Percentiles rank a stretch among this genome's conserved stretches.
phyloP scores from a whole-genome alignment of 1,139 yeast genomes.

The Scheffersomyces cryptocercus region DNA sequence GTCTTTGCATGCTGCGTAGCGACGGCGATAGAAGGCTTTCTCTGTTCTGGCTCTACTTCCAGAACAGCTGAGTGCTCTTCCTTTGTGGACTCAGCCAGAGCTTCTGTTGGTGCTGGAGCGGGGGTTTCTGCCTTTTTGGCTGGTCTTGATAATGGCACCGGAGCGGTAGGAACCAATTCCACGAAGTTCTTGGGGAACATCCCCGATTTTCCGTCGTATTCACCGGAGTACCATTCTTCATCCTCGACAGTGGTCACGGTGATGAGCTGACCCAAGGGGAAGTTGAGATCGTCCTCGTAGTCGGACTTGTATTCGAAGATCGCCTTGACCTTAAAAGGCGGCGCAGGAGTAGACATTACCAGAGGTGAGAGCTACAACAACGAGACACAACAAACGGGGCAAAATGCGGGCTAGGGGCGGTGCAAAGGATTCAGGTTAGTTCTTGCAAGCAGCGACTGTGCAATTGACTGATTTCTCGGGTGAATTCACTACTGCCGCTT shows the following conservation, averaged over 20 bases:
- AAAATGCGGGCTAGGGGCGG: too few species aligned
- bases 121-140: slow-evolving; percentile 1
- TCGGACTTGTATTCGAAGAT: slow-evolving; percentile 74
- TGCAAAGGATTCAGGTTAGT: too few species aligned
- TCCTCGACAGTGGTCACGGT: slow-evolving; percentile 79
- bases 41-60: slow-evolving; percentile 4
- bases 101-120: slow-evolving; percentile 2
- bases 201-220: slow-evolving; percentile 60
- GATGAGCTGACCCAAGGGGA: slow-evolving; percentile 65
- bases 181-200: slow-evolving; percentile 91
- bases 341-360: slow-evolving; percentile 12
- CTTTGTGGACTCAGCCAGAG: slow-evolving; percentile 5
- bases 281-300: slow-evolving; percentile 80
- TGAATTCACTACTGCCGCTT: too few species aligned
- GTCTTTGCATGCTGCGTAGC: neutral
- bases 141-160: slow-evolving; percentile 10
- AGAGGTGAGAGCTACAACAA: too few species aligned
- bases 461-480: too few species aligned
- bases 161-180: slow-evolving; percentile 26
- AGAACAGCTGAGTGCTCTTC: neutral
- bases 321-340: slow-evolving; percentile 74
- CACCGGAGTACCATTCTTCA: slow-evolving; percentile 88
- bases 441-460: too few species aligned
- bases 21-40: neutral
- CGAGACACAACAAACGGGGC: too few species aligned